Base-by-base conservation (phyloP, 768 basidiomycete species). In the Chiua virens region DNA sequence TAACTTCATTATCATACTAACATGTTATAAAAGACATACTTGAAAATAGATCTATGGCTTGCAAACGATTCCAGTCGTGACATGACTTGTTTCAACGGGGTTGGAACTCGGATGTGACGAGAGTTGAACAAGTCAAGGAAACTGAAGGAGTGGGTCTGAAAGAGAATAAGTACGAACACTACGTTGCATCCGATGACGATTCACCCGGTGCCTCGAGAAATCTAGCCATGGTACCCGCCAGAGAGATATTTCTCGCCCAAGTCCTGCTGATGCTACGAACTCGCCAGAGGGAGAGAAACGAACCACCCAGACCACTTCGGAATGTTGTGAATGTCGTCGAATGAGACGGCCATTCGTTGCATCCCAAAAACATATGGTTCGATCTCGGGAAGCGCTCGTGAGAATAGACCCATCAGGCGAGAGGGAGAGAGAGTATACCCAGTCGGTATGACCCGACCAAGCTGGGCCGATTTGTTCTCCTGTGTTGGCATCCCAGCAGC, bases 71-170 rank as follows among this genome's bases (percentile, higher is more conserved):
- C n/a, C n/a, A n/a, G n/a, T n/a, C n/a, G 63, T 9, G 62, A 65
- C 37, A 86, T 92, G 23, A 68, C 3, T 3, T 6, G 1, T 2
- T 41, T 23, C 14, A 25, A 4, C 22, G 23, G 15, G 34, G 34
- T 17, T 14, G 5, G 2, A 22, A 22, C 8, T 15, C n/a, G n/a
- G 14, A 28, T 11, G 20, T n/a, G 15, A 34, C 3, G 11, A 25
- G 25, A 25, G 25, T 25, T 25, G 8, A 8, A 25, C 25, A 8
- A 4, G 25, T 25, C 25, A 25, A 25, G 25, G n/a, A n/a, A n/a
- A n/a, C n/a, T n/a, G 25, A 25, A 8, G 25, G 25, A 25, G 8
- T 25, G 25, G 25, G 25, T 25, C 25, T 8, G 8, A 25, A 25
- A 8, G 25, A 25, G 25, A 4, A 8, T 25, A 8, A 25, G 25